Percentiles rank a stretch among this genome's conserved stretches.
Conservation (phyloP, 768 basidiomycete species). For the Mycena alexandri region DNA sequence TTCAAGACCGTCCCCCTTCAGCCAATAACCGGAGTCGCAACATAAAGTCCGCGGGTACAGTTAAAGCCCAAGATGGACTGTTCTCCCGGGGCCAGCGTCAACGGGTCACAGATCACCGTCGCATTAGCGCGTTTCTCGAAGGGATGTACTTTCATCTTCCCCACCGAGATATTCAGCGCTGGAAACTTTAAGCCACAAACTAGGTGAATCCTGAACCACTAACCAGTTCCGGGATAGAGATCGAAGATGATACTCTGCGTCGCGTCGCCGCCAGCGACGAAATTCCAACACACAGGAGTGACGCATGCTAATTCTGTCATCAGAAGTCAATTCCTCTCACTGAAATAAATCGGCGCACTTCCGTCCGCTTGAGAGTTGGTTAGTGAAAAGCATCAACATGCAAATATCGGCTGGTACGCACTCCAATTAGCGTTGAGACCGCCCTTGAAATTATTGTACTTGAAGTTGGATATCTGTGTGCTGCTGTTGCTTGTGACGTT, state of each 20-base stretch:
- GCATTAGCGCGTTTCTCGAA: constrained; percentile 11
- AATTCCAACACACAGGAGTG: constrained; percentile 56
- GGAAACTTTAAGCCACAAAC: not conserved
- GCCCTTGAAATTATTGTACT: constrained; percentile 53
- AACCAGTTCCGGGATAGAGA: constrained; percentile 52
- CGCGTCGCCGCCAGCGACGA: constrained; percentile 48
- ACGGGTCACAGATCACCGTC: constrained; percentile 18
- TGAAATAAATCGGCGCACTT: not conserved
- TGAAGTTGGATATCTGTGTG: constrained; percentile 51
- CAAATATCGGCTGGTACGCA: constrained; percentile 36
- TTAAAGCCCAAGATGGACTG: constrained; percentile 12
- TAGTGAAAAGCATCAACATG: not conserved
- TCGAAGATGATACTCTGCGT: constrained; percentile 54
- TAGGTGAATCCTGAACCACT: not conserved
- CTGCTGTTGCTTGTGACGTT: constrained; percentile 49
- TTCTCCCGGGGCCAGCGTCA: constrained; percentile 18
- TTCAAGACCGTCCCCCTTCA: not conserved
- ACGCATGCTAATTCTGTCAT: constrained; percentile 45
- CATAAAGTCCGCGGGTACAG: constrained; percentile 13
- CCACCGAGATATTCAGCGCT: constrained; percentile 22
- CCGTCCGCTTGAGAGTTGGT: constrained; percentile 12
- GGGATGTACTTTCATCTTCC: constrained; percentile 19
- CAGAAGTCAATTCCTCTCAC: not conserved
- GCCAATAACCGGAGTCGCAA: constrained; percentile 14
- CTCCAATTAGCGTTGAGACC: constrained; percentile 53